Percentiles rank a stretch among this genome's conserved stretches.
phyloP scores from a whole-genome alignment of 2,329 filamentous ascomycete species.

The Ustulina deusta region DNA sequence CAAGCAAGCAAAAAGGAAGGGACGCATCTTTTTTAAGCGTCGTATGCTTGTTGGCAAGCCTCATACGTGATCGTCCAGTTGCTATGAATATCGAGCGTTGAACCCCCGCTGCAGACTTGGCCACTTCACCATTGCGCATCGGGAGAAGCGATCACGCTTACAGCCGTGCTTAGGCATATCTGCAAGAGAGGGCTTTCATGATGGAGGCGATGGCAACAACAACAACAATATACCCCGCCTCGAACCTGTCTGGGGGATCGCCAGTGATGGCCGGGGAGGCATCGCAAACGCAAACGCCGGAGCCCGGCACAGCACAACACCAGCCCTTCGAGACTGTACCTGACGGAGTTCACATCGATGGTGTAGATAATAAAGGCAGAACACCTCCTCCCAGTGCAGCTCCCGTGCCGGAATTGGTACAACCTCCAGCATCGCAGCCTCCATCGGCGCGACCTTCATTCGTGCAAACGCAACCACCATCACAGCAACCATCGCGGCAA shows the following conservation, averaged over 20 bases:
- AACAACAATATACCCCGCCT: not conserved
- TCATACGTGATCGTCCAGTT: constrained; percentile 14
- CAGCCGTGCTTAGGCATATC: not conserved
- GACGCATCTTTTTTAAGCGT: not conserved
- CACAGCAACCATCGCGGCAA: not conserved
- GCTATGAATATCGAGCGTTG: constrained; percentile 4
- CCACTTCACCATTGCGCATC: not conserved
- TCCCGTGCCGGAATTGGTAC: constrained; percentile 1
- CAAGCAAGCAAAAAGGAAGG: not conserved
- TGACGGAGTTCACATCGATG: constrained; percentile 2
- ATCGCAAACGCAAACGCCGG: constrained; percentile 26
- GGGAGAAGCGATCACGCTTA: not conserved
- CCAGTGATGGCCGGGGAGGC: constrained; percentile 5
- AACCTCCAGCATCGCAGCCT: not conserved
- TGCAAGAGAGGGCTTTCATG: not conserved
- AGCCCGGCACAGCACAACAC: constrained; percentile 1
- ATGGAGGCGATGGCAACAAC: constrained; percentile 20
- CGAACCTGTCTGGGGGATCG: not conserved
- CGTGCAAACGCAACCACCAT: not conserved
- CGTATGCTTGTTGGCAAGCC: not conserved
- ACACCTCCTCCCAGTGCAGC: constrained; percentile 14
- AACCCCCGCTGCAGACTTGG: constrained; percentile 1
- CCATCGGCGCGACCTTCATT: not conserved
- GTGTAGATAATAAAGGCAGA: not conserved
- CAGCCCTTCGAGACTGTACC: constrained; percentile 7